Base-by-base conservation (phyloP, 2,329 filamentous ascomycete species). In the Aureobasidium vineae region DNA sequence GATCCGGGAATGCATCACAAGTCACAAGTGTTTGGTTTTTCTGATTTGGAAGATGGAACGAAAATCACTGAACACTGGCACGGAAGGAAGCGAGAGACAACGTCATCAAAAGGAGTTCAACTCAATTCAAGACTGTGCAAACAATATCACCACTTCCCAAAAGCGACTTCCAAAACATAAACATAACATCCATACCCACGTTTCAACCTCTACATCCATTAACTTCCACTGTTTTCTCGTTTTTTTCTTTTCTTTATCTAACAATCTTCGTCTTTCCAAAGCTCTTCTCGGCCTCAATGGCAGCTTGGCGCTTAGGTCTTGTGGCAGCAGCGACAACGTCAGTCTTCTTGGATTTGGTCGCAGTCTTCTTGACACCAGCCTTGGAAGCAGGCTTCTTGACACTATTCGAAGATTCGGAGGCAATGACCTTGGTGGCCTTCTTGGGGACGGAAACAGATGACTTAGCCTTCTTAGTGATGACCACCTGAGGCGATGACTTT, bases 191-290 rank as follows among this genome's bases (percentile, higher is more conserved):
- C 33, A 36, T 36, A 13, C 2, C 33, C 15, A 33, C n/a, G n/a
- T 2, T 10, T 21, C 28, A 23, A 26, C 23, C 43, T 26, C 21
- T 26, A 5, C 23, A n/a, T n/a, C 23, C 54, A 43, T 31, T 31
- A 45, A 26, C 2, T 23, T 23, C 6, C 13, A 36, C 21, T n/a
- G 10, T 53, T 5, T 26, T 59, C 8, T 26, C 26, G n/a, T 31
- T 40, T 6, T 59, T 43, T 31, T 10, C 13, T 7, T 43, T n/a
- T 13, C 23, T 47, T 21, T 8, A 60, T 36, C 26, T 41, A 33
- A 60, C 5, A 10, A 47, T 21, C 40, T 60, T 60, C 2, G 28
- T 60, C 56, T 60, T 60, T 10, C 56, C 56, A 23, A 60, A 60
- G 5, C 19, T 45, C 56, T 60, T 60, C 19, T 45, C 41, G 2